Base-by-base conservation (phyloP, 148 eudicot genomes). In the Camellia lanceoleosa region DNA sequence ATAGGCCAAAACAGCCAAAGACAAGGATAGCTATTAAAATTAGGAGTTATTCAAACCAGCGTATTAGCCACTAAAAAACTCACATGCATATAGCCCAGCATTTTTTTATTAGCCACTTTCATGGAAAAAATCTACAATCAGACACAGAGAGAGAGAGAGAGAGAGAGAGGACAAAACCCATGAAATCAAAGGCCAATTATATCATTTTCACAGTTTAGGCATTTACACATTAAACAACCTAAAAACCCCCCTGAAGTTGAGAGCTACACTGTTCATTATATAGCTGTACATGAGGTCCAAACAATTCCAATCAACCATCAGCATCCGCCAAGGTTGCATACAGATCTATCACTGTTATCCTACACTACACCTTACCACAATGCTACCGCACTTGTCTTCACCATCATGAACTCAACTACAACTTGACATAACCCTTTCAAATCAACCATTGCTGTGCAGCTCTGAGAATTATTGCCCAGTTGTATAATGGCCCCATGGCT, bases 221-320 rank as follows among this genome's bases (percentile, higher is more conserved):
- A 64, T 77, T 64, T 77, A 64, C 79, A 77, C 71, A 77, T 12
- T 71, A 64, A 64, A 46, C 7, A 38, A 66, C 68, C 43, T 30
- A 64, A 49, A 62, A 76, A 19, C 38, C 1, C 43, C 10, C n/a
- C 43, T 11, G 18, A 51, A 41, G 23, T 60, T 59, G 51, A 46
- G 42, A 46, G 42, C 78, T 76, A 76, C 78, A 76, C 55, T 76
- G 13, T 23, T 43, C 7, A 2, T n/a, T 67, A 19, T 49, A 76
- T 77, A 77, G 79, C 79, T 77, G 79, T 77, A 77, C 79, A 77
- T 64, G 71, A 76, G 79, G 49, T 42, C 79, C 68, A 20, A 49
- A 49, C 49, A 77, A 23, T 76, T 54, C 56, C 23, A 77, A 77
- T 77, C 56, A 61, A 62, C 68, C 19, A 76, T 30, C 15, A 61